Evolutionary conservation across 2,329 filamentous ascomycete genomes (phyloP), one percentile per base, ranked within the genome.

Genomic region (Diaporthe sp.): DNA sequence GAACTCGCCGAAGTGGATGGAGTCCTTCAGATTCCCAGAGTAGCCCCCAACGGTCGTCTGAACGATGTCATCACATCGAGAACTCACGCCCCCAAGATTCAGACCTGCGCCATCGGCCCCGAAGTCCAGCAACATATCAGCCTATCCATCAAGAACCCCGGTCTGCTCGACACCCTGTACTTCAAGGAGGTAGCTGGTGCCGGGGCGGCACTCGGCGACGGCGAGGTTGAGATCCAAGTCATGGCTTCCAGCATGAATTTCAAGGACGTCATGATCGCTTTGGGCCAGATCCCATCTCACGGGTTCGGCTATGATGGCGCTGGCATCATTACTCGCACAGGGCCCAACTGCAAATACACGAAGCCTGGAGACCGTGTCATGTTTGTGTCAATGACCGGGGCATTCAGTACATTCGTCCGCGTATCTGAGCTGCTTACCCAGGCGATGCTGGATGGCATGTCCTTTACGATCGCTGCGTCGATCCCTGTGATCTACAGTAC

Each of bases 251-350:
- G 81, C n/a, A 76, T 83, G 69, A 82, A 83, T 75, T 83, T 84
- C 77, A 81, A 82, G 55, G 82, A 84, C 52, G 79, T 84, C 19
- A 77, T 83, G 4, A 80, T 84, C 30, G 80, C 82, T 1, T 72
- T 82, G 35, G 83, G 83, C 5, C 80, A 82, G 61, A 80, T 84
- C 75, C 80, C 80, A 79, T 12, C 84, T 68, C 30, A 68, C 4
- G 58, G 58, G 6, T 68, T 68, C 19, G 64, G 64, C 19, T 68
- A 54, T n/a, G 45, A 68, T 9, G 81, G 79, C 50, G 78, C 81
- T 8, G 84, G 84, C 6, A 72, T 81, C 10, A 77, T 83, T 4
- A 75, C 78, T 2, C 76, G 78, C 15, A 80, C 83, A 3, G 83
- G 81, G 0, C 28, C 45, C 22, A 68, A 52, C 33, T 80, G 81